Percentiles rank a stretch among this genome's conserved stretches.
Conservation (phyloP, 208 protist genomes). For the Vickermania ingenoplastis region DNA sequence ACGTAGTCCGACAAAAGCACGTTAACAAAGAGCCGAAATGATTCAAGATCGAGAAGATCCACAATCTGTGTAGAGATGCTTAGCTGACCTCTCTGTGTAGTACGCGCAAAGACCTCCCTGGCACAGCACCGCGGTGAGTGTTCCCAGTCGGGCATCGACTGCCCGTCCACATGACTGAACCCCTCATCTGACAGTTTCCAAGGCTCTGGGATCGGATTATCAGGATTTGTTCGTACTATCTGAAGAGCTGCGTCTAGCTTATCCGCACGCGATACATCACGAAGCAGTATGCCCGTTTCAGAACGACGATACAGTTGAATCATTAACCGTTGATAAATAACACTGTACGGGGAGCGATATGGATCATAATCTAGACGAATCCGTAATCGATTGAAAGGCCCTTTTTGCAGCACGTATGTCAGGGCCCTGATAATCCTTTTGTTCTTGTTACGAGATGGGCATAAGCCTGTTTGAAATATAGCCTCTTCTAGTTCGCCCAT, state of each 20-base stretch:
- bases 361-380: constrained; percentile 71
- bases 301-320: constrained; percentile 48
- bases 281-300: constrained; percentile 47
- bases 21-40: background rate
- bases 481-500: constrained; percentile 37
- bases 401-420: constrained; percentile 60
- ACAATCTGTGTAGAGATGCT: background rate
- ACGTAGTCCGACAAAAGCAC: background rate
- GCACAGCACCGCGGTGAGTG: background rate
- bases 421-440: constrained; percentile 49
- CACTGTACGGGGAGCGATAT: constrained; percentile 23
- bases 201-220: background rate
- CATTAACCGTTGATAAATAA: constrained; percentile 36
- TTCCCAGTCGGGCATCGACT: background rate
- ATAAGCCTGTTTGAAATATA: constrained; percentile 47
- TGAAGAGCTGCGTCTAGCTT: constrained; percentile 31
- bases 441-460: constrained; percentile 52
- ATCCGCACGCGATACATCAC: constrained; percentile 53
- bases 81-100: background rate
- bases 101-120: background rate
- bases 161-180: background rate
- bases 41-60: background rate
- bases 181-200: background rate
- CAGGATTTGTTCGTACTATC: constrained; percentile 9
- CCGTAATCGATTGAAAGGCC: constrained; percentile 73